Percentiles rank a stretch among this genome's conserved stretches.
phyloP scores from a whole-genome alignment of 495 filamentous ascomycete genomes.

The Acidomyces sp. region DNA sequence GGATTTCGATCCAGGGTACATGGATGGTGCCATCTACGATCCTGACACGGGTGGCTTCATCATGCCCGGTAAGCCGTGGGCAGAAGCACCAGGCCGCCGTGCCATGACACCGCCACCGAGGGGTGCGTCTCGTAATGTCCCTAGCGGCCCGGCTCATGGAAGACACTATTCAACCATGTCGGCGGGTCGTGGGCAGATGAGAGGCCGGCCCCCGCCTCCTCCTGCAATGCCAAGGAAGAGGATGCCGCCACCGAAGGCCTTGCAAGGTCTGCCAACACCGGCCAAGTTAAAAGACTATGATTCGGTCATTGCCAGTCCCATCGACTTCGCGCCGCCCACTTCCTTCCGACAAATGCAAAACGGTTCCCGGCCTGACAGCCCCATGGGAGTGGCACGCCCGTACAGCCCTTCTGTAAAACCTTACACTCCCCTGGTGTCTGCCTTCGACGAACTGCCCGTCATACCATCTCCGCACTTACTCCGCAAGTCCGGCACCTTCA shows the following conservation, averaged over 20 bases:
- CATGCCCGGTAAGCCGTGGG: conserved; percentile 50
- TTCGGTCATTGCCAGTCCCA: conserved; percentile 53
- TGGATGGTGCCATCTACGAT: conserved; percentile 59
- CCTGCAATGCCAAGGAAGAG: conserved; percentile 41
- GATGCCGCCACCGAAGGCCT: conserved; percentile 58
- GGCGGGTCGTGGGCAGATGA: conserved; percentile 27
- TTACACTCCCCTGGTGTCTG: conserved; percentile 62
- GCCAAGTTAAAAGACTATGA: conserved; percentile 69
- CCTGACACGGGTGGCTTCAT: conserved; percentile 60
- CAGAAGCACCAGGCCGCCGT: conserved; percentile 70
- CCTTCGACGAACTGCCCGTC: conserved; percentile 72
- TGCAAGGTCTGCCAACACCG: conserved; percentile 70
- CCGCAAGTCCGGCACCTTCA: conserved; percentile 81
- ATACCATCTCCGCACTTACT: conserved; percentile 67
- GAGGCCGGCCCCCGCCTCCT: conserved; percentile 28
- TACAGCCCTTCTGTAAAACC: conserved; percentile 57
- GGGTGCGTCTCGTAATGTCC: conserved; percentile 48
- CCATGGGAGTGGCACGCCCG: conserved; percentile 58
- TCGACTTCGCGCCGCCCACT: conserved; percentile 78
- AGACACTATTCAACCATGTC: conserved; percentile 22
- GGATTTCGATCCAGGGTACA: conserved; percentile 53
- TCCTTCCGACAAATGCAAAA: conserved; percentile 51
- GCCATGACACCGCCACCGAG: conserved; percentile 95
- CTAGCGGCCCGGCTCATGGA: conserved; percentile 35
- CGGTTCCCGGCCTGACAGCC: conserved; percentile 63